Evolutionary conservation across 106 monocot genomes (phyloP).

Genomic region (Amphibolis antarctica): DNA sequence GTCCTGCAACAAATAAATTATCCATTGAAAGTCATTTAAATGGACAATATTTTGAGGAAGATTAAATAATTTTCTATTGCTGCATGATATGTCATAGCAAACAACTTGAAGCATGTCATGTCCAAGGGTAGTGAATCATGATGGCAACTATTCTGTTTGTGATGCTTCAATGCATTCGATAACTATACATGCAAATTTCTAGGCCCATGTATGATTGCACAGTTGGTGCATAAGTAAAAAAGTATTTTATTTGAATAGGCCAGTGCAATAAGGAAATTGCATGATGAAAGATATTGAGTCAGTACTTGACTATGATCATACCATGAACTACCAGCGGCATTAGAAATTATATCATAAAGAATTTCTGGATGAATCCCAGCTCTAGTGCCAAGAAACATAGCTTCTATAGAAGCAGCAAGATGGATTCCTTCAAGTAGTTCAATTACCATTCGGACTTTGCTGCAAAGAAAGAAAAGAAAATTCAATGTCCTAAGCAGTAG

Average conservation of each 20-base stretch:
- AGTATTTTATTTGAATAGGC: too few species aligned
- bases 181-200: too few species aligned
- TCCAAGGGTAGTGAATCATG: too few species aligned
- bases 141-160: too few species aligned
- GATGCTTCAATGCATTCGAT: too few species aligned
- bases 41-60: neutral
- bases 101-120: too few species aligned
- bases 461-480: conserved; percentile 18
- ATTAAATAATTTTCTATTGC: too few species aligned
- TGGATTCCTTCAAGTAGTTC: conserved; percentile 82
- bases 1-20: conserved; percentile 33
- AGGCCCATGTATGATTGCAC: too few species aligned
- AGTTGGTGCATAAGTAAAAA: too few species aligned
- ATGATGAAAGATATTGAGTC: too few species aligned
- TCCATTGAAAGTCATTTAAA: neutral
- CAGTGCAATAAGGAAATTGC: too few species aligned
- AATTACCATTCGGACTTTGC: conserved; percentile 73
- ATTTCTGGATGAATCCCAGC: conserved; percentile 82
- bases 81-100: too few species aligned
- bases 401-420: conserved; percentile 74
- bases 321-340: conserved; percentile 98
- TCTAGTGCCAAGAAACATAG: conserved; percentile 72
- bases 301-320: conserved; percentile 5
- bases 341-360: conserved; percentile 87
- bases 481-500: neutral